phyloP scores from a whole-genome alignment of 2,329 filamentous ascomycete genomes.

The Laburnicola sp. region DNA sequence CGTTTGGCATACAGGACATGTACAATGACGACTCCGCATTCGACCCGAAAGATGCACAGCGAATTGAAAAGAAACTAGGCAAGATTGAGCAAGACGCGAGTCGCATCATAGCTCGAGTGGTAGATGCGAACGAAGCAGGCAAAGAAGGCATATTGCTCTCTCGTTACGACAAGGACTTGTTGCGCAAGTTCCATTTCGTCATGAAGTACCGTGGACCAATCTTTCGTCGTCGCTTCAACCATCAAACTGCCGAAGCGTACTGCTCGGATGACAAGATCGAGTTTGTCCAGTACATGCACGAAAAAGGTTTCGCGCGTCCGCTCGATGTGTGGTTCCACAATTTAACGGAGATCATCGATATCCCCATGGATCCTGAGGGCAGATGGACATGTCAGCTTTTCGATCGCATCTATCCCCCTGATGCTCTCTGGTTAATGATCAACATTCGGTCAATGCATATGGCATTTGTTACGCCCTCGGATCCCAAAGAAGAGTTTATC shows the following conservation, averaged over 20 bases:
- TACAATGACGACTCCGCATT: constrained; percentile 26
- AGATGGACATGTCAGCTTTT: constrained; percentile 32
- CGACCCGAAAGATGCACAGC: constrained; percentile 20
- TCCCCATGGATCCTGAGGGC: constrained; percentile 30
- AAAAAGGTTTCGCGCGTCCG: constrained; percentile 31
- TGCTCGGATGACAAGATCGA: constrained; percentile 25
- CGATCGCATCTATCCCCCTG: constrained; percentile 30
- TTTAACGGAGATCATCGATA: constrained; percentile 34
- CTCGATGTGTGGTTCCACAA: constrained; percentile 45
- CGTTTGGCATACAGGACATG: constrained; percentile 38
- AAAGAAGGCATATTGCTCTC: constrained; percentile 32
- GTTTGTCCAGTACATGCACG: constrained; percentile 37
- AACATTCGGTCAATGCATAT: constrained; percentile 25
- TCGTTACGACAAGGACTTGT: constrained; percentile 39
- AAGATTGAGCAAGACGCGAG: constrained; percentile 29
- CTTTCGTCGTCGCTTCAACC: constrained; percentile 45
- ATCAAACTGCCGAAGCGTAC: constrained; percentile 39
- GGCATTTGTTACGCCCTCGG: constrained; percentile 33
- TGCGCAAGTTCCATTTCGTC: constrained; percentile 54
- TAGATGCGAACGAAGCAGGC: constrained; percentile 17
- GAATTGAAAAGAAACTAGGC: constrained; percentile 33
- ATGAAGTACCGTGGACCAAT: constrained; percentile 49
- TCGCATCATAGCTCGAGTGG: neutral
- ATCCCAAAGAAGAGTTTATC: constrained; percentile 34
- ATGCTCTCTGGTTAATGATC: constrained; percentile 28